Percentiles rank a stretch among this genome's conserved stretches.
Conservation (phyloP, 2,329 filamentous ascomycete genomes). For the Microdochium bolleyi region DNA sequence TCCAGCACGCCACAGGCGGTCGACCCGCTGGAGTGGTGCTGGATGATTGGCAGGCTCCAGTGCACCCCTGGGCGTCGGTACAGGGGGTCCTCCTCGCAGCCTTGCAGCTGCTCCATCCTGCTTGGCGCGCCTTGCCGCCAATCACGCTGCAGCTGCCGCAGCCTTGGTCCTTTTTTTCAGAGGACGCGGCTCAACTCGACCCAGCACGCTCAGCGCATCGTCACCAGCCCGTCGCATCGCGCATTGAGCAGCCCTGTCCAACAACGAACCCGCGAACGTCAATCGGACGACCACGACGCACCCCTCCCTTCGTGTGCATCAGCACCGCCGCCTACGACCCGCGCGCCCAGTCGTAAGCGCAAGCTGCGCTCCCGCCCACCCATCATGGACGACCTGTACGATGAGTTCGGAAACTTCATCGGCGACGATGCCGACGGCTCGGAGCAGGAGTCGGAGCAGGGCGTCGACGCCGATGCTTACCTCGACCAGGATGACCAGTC, state of each 20-base stretch:
- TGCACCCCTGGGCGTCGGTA: not conserved
- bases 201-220: too few relatives aligned
- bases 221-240: not conserved
- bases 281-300: not conserved
- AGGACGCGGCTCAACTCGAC: not conserved
- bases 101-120: not conserved
- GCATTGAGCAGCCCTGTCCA: not conserved
- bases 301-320: not conserved
- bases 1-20: not conserved
- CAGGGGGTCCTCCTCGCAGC: not conserved
- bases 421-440: constrained; percentile 81
- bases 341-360: not conserved
- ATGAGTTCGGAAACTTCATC: constrained; percentile 99
- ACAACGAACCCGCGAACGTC: not conserved
- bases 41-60: not conserved
- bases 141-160: not conserved
- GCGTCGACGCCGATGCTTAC: constrained; percentile 67
- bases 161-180: not conserved
- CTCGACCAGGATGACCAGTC: constrained; percentile 72
- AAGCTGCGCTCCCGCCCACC: constrained; percentile 9
- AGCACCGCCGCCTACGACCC: not conserved
- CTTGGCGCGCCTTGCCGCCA: not conserved
- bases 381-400: constrained; percentile 89
- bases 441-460: constrained; percentile 76
- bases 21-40: not conserved